Conservation (phyloP, 2,329 filamentous ascomycete species). For the Orbilia javanica region DNA sequence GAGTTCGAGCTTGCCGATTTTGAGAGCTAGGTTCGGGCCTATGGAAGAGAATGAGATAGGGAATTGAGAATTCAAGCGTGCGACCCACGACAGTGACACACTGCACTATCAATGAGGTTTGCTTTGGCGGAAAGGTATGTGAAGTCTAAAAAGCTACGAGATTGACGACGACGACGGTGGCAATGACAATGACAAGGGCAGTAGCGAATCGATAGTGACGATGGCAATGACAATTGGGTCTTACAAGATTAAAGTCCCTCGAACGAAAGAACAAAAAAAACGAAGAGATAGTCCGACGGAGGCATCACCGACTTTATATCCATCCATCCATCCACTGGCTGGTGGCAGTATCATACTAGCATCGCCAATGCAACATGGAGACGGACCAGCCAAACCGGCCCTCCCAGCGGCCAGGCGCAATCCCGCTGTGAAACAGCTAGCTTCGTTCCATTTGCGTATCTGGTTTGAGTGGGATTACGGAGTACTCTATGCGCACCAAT, state of each 20-base stretch:
- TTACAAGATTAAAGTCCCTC: constrained; percentile 29
- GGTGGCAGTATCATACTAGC: neutral
- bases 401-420: constrained; percentile 42
- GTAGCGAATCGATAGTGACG: neutral
- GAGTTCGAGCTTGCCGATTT: constrained; percentile 28
- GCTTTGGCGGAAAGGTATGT: constrained; percentile 23
- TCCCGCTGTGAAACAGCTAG: constrained; percentile 56
- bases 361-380: constrained; percentile 39
- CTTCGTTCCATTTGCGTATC: constrained; percentile 42
- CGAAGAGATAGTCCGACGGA: constrained; percentile 27
- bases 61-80: neutral
- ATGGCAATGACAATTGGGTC: neutral
- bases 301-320: constrained; percentile 58
- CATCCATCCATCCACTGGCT: too few relatives aligned
- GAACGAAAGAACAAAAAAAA: constrained; percentile 23
- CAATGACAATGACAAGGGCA: neutral
- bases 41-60: constrained; percentile 8
- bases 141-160: neutral
- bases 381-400: constrained; percentile 38
- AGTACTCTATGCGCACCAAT: constrained; percentile 54
- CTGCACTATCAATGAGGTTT: constrained; percentile 32
- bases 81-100: constrained; percentile 22
- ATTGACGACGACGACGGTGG: neutral
- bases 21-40: constrained; percentile 21
- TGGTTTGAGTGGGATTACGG: constrained; percentile 17